Percentiles rank a stretch among this genome's conserved stretches.
These are phyloP conservation scores for Sporothrix brasiliensis DNA, from an alignment of 2,329 filamentous ascomycete genomes.

Conservation along the genomic window DNA sequence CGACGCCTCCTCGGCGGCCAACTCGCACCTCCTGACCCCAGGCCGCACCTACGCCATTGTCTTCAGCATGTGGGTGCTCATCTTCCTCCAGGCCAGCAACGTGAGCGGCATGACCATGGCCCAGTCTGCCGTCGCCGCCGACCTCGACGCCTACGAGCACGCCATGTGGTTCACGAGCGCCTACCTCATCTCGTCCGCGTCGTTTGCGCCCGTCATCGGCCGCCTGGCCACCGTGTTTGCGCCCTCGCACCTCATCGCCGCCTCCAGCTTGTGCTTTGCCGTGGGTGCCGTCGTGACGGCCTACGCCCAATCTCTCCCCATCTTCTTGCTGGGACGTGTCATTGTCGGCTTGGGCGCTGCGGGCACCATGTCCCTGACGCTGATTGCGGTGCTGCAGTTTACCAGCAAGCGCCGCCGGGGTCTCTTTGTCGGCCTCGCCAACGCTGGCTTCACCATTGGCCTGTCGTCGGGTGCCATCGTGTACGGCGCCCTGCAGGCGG, in stretches of 20 bases:
- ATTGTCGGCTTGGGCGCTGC: slow-evolving; percentile 70
- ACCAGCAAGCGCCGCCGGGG: slow-evolving; percentile 68
- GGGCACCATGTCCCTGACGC: slow-evolving; percentile 71
- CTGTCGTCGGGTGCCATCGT: slow-evolving; percentile 42
- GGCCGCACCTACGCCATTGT: slow-evolving; percentile 52
- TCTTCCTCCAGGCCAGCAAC: slow-evolving; percentile 68
- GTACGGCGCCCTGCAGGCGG: slow-evolving; percentile 42
- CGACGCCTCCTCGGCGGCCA: slow-evolving; percentile 11
- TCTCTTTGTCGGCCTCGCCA: slow-evolving; percentile 72
- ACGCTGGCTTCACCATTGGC: slow-evolving; percentile 56
- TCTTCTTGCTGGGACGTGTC: slow-evolving; percentile 70
- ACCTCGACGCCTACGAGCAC: slow-evolving; percentile 71
- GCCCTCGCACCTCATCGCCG: slow-evolving; percentile 65
- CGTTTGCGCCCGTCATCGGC: slow-evolving; percentile 68
- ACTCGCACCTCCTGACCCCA: slow-evolving; percentile 32
- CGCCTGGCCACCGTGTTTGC: slow-evolving; percentile 75
- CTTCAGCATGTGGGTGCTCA: slow-evolving; percentile 57
- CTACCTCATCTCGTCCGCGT: slow-evolving; percentile 67
- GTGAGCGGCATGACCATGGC: slow-evolving; percentile 81
- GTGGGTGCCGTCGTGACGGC: slow-evolving; percentile 68
- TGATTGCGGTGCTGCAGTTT: slow-evolving; percentile 77
- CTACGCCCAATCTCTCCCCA: slow-evolving; percentile 58
- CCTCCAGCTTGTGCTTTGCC: slow-evolving; percentile 60
- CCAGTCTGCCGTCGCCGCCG: slow-evolving; percentile 73
- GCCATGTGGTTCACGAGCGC: slow-evolving; percentile 81